Percentiles rank a stretch among this genome's conserved stretches.
Conservation (phyloP, 2,329 filamentous ascomycete species). For the Fusarium robinianum region DNA sequence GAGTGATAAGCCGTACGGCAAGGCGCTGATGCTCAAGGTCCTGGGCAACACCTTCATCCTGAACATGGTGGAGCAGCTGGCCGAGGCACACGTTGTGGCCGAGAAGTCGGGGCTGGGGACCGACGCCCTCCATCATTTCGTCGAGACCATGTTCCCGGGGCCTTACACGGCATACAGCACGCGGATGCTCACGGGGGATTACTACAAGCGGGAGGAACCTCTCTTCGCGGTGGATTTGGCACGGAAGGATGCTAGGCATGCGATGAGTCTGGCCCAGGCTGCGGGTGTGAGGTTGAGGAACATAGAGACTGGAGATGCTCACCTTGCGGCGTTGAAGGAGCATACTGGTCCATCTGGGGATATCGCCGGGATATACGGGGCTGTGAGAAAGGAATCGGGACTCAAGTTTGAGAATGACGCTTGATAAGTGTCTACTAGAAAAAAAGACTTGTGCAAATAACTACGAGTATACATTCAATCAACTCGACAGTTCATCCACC, state of each 20-base stretch:
- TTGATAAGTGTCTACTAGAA: not conserved
- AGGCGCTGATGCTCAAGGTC: conserved; percentile 75
- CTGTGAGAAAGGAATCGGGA: conserved; percentile 73
- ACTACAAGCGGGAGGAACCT: conserved; percentile 76
- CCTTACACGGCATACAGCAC: conserved; percentile 75
- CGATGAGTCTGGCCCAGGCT: conserved; percentile 65
- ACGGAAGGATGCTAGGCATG: conserved; percentile 80
- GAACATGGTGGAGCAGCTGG: conserved; percentile 78
- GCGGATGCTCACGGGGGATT: conserved; percentile 76
- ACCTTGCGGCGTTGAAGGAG: conserved; percentile 71
- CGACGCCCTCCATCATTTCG: conserved; percentile 70
- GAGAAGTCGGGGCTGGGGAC: conserved; percentile 79
- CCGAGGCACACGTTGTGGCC: conserved; percentile 77
- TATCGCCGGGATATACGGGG: conserved; percentile 82
- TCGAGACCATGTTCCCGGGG: conserved; percentile 75
- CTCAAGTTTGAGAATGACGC: conserved; percentile 70
- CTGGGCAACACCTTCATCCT: conserved; percentile 87
- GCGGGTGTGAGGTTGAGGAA: conserved; percentile 66
- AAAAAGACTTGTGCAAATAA: too few relatives aligned
- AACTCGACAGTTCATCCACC: too few relatives aligned
- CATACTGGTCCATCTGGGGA: conserved; percentile 73
- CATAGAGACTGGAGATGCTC: conserved; percentile 68
- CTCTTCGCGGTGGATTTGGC: conserved; percentile 83
- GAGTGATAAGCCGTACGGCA: conserved; percentile 67
- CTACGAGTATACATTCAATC: too few relatives aligned